These are phyloP conservation scores for Mortierella sp. DNA, from an alignment of 371 early-diverging fungal species.

Conservation along the genomic window DNA sequence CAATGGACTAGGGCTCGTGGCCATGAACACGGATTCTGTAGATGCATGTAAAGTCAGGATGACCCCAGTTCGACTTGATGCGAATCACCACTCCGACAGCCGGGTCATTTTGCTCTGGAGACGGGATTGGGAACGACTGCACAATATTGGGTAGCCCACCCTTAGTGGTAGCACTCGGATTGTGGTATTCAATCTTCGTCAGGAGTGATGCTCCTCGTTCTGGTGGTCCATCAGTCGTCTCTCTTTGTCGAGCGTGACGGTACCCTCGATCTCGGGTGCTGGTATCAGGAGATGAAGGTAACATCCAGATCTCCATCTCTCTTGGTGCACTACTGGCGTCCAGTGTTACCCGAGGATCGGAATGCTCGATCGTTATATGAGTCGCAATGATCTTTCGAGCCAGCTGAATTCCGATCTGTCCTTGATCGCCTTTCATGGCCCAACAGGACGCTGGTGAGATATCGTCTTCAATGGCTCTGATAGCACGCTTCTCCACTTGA, in stretches of 20 bases:
- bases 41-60: conserved; percentile 76
- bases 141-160: not conserved
- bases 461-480: conserved; percentile 60
- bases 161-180: not conserved
- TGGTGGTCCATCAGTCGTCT: conserved; percentile 22
- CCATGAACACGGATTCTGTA: conserved; percentile 85
- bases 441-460: conserved; percentile 75
- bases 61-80: conserved; percentile 80
- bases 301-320: conserved; percentile 75
- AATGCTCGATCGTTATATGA: conserved; percentile 76
- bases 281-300: conserved; percentile 28
- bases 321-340: conserved; percentile 70
- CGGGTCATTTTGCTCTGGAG: conserved; percentile 27
- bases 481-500: conserved; percentile 38
- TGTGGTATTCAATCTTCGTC: conserved; percentile 14
- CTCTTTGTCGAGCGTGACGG: not conserved
- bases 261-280: too few relatives aligned
- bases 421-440: conserved; percentile 69
- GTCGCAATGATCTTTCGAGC: conserved; percentile 61
- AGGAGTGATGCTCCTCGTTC: conserved; percentile 20
- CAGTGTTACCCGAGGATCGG: conserved; percentile 58
- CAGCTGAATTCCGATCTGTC: conserved; percentile 69
- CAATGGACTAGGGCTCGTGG: conserved; percentile 8
- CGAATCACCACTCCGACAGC: conserved; percentile 54
- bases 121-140: conserved; percentile 57